phyloP scores from a whole-genome alignment of 495 filamentous ascomycete species.

The Pseudoneurospora amorphoporcata region DNA sequence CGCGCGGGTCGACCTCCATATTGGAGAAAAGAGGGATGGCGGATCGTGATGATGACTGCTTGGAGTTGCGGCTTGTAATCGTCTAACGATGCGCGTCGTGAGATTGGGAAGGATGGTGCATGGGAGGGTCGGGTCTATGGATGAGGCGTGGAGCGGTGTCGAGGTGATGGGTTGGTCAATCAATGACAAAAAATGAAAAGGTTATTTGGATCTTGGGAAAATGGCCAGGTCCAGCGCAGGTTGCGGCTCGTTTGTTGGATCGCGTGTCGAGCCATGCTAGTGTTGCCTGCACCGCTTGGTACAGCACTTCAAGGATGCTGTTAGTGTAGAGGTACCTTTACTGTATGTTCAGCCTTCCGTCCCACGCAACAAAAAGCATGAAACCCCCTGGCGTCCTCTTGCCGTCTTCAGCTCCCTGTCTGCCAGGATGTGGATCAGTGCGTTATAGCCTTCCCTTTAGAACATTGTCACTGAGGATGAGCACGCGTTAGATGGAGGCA shows the following conservation, averaged over 20 bases:
- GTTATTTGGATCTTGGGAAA: background rate
- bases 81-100: background rate
- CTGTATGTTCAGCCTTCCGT: background rate
- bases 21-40: background rate
- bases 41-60: background rate
- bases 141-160: background rate
- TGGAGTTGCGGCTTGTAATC: background rate
- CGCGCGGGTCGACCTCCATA: conserved; percentile 20
- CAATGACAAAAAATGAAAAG: background rate
- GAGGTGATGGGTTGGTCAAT: background rate
- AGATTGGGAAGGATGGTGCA: background rate
- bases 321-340: background rate
- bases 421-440: background rate
- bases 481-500: background rate
- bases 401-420: background rate
- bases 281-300: background rate
- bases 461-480: background rate
- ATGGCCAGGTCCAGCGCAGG: background rate
- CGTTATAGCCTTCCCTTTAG: background rate
- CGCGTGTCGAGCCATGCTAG: background rate
- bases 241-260: background rate
- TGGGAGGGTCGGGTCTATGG: background rate
- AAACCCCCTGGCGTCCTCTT: background rate
- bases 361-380: background rate
- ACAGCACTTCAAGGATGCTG: background rate